Conservation (phyloP, 2,329 filamentous ascomycete genomes). For the Arthrobotrys megalospora region DNA sequence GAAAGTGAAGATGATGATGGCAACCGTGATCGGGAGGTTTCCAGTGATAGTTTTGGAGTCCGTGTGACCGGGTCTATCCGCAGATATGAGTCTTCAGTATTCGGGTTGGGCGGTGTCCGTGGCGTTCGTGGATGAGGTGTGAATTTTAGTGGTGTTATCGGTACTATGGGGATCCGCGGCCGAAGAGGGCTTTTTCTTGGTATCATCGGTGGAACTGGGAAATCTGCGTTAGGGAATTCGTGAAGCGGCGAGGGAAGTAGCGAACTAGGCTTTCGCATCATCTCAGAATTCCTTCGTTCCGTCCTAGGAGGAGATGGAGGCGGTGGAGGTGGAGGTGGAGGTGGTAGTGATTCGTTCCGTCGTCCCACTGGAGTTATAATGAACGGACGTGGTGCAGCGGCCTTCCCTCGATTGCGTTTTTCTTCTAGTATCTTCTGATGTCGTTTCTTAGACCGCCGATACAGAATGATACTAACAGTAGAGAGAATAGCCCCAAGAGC, state of each 20-base stretch:
- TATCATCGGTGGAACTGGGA: conserved; percentile 33
- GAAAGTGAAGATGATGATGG: conserved; percentile 33
- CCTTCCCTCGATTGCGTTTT: conserved; percentile 8
- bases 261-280: conserved; percentile 42
- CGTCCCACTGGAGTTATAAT: not conserved
- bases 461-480: conserved; percentile 29
- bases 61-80: conserved; percentile 18
- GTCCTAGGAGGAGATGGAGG: conserved; percentile 12
- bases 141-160: conserved; percentile 12
- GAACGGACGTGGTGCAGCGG: not conserved
- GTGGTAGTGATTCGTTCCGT: conserved; percentile 14
- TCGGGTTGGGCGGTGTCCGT: conserved; percentile 6
- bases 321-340: conserved; percentile 11
- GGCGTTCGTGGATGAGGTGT: conserved; percentile 3
- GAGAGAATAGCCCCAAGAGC: conserved; percentile 38
- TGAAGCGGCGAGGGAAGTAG: conserved; percentile 50
- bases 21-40: conserved; percentile 19
- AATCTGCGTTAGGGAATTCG: conserved; percentile 42
- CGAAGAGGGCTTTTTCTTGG: conserved; percentile 29
- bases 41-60: conserved; percentile 13
- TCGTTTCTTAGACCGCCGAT: conserved; percentile 38
- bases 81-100: not conserved
- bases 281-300: conserved; percentile 1
- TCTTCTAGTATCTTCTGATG: conserved; percentile 10
- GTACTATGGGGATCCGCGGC: conserved; percentile 8